Evolutionary conservation across 495 filamentous ascomycete species (phyloP).

Genomic region (Pyrenopolyporus hunteri): DNA sequence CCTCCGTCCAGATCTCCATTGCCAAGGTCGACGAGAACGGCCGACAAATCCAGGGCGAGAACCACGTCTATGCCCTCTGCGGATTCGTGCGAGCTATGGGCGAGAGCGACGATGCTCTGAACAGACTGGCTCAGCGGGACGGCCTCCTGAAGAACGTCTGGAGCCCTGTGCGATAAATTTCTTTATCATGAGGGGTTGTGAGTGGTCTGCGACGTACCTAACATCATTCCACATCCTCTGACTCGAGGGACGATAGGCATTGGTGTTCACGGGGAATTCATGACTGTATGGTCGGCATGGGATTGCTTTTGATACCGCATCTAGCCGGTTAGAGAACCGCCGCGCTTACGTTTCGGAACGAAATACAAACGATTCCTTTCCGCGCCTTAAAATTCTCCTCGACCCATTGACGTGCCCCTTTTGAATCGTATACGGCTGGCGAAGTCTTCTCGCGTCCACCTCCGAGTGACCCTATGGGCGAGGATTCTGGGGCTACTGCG

Average conservation of each 20-base stretch:
- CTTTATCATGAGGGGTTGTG: conserved; percentile 35
- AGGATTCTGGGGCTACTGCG: conserved; percentile 60
- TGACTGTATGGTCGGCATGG: conserved; percentile 42
- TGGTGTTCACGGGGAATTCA: conserved; percentile 41
- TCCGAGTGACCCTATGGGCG: conserved; percentile 53
- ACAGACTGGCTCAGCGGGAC: conserved; percentile 93
- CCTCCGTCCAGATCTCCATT: conserved; percentile 82
- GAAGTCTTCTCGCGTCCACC: conserved; percentile 56
- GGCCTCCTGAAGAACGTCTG: conserved; percentile 97
- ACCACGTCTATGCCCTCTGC: conserved; percentile 87
- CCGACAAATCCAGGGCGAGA: conserved; percentile 90
- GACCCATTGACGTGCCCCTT: conserved; percentile 13
- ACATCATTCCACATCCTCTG: conserved; percentile 10
- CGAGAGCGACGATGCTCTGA: conserved; percentile 95
- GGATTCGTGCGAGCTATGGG: conserved; percentile 98
- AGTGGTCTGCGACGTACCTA: neutral
- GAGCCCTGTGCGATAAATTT: conserved; percentile 76
- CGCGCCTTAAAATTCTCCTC: conserved; percentile 16
- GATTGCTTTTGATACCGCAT: conserved; percentile 45
- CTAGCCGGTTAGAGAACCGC: conserved; percentile 44
- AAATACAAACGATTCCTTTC: conserved; percentile 45
- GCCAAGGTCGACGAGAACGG: conserved; percentile 88
- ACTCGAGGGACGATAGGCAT: conserved; percentile 19
- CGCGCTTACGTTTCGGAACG: conserved; percentile 34
- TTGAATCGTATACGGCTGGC: conserved; percentile 48